phyloP scores from a whole-genome alignment of 2,329 filamentous ascomycete species.

The Falciphora oryzae region DNA sequence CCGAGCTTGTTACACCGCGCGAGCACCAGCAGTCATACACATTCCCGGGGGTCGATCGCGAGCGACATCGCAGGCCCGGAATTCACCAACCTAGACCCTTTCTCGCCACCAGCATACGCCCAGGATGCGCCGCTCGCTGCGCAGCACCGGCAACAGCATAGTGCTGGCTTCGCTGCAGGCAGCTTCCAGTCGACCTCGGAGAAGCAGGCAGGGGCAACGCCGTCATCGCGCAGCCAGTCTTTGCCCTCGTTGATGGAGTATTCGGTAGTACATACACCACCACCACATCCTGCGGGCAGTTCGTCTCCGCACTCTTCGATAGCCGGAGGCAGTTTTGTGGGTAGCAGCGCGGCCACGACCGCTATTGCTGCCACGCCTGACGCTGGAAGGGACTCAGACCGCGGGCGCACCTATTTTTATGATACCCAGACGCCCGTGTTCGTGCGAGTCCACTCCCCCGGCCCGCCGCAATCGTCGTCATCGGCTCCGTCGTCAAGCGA shows the following conservation, averaged over 20 bases:
- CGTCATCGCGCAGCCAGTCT: conserved; percentile 3
- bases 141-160: neutral
- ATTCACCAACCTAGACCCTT: conserved; percentile 4
- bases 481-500: no score
- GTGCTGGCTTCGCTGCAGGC: neutral
- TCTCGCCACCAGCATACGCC: conserved; percentile 7
- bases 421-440: conserved; percentile 22
- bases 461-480: conserved; percentile 1
- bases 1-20: neutral
- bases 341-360: no score
- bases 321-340: no score
- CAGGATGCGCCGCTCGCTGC: neutral
- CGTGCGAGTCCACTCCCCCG: conserved; percentile 13
- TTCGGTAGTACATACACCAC: conserved; percentile 10
- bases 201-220: neutral
- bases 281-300: no score
- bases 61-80: neutral
- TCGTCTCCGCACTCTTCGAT: no score
- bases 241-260: conserved; percentile 19
- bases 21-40: neutral
- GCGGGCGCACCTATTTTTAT: conserved; percentile 1
- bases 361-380: no score
- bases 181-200: conserved; percentile 2
- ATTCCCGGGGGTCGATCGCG: neutral
- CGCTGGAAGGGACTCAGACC: neutral